phyloP scores from a whole-genome alignment of 306 rosid genomes.

The Quillaja saponaria region DNA sequence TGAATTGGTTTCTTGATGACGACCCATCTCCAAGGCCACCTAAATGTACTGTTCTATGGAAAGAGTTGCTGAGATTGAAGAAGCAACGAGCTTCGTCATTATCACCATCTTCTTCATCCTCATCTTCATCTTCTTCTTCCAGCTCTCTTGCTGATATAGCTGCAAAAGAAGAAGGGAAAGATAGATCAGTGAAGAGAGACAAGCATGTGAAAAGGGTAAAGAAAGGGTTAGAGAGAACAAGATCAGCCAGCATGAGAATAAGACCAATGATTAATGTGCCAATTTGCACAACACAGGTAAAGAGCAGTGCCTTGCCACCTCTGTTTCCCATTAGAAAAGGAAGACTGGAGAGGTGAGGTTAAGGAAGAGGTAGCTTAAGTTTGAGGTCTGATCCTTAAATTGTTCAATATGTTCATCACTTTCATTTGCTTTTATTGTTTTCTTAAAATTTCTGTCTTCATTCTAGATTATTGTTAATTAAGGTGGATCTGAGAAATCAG shows the following conservation, averaged over 20 bases:
- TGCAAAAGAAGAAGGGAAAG: conserved; percentile 59
- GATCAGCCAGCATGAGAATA: conserved; percentile 85
- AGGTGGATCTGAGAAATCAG: conserved; percentile 61
- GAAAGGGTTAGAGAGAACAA: conserved; percentile 89
- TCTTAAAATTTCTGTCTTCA: conserved; percentile 34
- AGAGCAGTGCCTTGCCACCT: conserved; percentile 81
- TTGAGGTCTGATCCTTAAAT: not conserved
- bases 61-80: conserved; percentile 91
- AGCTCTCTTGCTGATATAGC: conserved; percentile 70
- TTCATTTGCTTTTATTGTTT: conserved; percentile 26
- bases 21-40: conserved; percentile 99
- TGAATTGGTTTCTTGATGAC: conserved; percentile 90
- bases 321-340: conserved; percentile 87
- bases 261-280: conserved; percentile 96
- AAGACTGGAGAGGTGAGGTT: conserved; percentile 63
- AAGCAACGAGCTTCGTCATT: conserved; percentile 84
- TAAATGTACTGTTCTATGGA: conserved; percentile 95
- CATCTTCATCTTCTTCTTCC: conserved; percentile 78
- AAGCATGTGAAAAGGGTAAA: conserved; percentile 69
- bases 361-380: not conserved
- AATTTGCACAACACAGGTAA: conserved; percentile 82
- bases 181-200: conserved; percentile 48
- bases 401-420: conserved; percentile 42
- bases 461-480: conserved; percentile 53
- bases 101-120: conserved; percentile 87